Conservation (phyloP, 371 early-diverging fungal genomes). For the Lichtheimia hyalospora region DNA sequence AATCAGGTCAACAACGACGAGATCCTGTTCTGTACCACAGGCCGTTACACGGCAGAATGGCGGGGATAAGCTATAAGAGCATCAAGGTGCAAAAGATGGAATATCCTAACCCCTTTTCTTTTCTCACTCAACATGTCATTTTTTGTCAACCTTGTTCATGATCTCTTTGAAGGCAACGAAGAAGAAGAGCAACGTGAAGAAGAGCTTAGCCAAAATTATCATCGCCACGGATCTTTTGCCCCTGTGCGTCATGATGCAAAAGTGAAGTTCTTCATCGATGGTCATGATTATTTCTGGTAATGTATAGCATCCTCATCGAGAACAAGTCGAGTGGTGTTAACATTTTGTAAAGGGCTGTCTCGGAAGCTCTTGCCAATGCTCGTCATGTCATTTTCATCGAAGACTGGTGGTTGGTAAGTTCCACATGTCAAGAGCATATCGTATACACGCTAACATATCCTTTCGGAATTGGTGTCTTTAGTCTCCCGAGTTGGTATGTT, state of each 20-base stretch:
- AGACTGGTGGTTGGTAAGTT: conserved; percentile 90
- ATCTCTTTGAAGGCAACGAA: conserved; percentile 2
- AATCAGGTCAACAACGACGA: too few relatives aligned
- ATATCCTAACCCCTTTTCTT: background rate
- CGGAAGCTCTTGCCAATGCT: conserved; percentile 77
- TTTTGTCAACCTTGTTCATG: conserved; percentile 4
- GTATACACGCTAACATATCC: background rate
- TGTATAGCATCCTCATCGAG: background rate
- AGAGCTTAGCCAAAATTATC: conserved; percentile 35
- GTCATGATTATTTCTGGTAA: conserved; percentile 78
- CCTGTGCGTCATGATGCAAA: conserved; percentile 70
- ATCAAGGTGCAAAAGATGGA: too few relatives aligned
- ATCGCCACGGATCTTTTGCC: conserved; percentile 80
- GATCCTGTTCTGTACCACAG: too few relatives aligned
- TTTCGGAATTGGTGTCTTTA: conserved; percentile 12
- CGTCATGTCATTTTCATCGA: conserved; percentile 77
- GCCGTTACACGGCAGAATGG: too few relatives aligned
- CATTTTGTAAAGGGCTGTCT: conserved; percentile 51
- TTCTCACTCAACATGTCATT: conserved; percentile 6
- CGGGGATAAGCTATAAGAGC: too few relatives aligned
- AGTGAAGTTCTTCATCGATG: conserved; percentile 82
- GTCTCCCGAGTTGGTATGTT: conserved; percentile 47
- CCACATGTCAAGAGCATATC: too few relatives aligned
- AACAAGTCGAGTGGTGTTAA: background rate
- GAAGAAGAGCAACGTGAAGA: conserved; percentile 42